phyloP scores from a whole-genome alignment of 495 filamentous ascomycete genomes.

The Polyplosphaeria fusca region DNA sequence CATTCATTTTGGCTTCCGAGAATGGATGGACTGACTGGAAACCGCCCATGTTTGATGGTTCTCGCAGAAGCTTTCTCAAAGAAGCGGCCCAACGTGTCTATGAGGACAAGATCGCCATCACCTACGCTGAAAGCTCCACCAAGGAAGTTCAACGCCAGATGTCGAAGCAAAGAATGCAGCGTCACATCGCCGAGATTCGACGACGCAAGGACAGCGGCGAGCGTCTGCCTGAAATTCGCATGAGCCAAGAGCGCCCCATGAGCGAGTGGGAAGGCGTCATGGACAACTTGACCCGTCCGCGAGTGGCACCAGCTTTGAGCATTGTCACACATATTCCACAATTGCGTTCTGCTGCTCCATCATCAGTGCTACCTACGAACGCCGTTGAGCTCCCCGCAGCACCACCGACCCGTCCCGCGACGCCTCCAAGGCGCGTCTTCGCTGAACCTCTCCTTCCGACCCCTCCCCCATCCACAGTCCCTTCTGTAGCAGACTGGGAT shows the following conservation, averaged over 20 bases:
- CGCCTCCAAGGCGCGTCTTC: conserved; percentile 12
- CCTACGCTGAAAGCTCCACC: conserved; percentile 16
- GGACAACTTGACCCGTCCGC: conserved; percentile 16
- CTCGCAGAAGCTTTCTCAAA: conserved; percentile 60
- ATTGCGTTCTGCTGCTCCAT: conserved; percentile 2
- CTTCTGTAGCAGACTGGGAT: conserved; percentile 10
- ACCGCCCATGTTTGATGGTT: conserved; percentile 44
- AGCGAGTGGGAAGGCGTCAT: conserved; percentile 38
- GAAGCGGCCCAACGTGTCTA: conserved; percentile 61
- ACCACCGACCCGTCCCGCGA: neutral
- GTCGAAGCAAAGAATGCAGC: conserved; percentile 37
- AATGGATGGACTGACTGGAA: conserved; percentile 59
- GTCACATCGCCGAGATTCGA: conserved; percentile 37
- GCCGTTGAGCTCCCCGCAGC: conserved; percentile 9
- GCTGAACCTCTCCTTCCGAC: conserved; percentile 21
- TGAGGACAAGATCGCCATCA: conserved; percentile 47
- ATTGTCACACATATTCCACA: conserved; percentile 25
- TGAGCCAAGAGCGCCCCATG: conserved; percentile 38
- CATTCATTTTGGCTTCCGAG: conserved; percentile 52
- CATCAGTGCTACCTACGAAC: neutral
- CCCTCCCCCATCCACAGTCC: conserved; percentile 21
- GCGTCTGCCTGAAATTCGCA: conserved; percentile 24
- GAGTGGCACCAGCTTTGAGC: conserved; percentile 6
- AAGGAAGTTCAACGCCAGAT: conserved; percentile 36
- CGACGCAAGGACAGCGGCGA: conserved; percentile 21